Base-by-base conservation (phyloP, 768 basidiomycete species). In the Lentinula sp. region DNA sequence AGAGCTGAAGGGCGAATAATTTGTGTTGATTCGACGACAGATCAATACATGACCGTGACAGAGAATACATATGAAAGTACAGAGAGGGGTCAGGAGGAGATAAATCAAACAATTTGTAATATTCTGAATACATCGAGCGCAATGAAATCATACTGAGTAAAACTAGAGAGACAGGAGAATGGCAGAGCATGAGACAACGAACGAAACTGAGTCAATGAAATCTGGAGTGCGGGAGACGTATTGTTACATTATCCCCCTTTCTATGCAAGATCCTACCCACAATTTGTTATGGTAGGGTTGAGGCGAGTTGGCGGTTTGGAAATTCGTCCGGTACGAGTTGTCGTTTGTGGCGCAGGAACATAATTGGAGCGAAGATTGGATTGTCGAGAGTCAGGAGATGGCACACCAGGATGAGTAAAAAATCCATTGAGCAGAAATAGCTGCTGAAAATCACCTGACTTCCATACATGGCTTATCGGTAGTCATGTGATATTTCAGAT, bases 321-420 rank as follows among this genome's bases (percentile, higher is more conserved):
- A 21, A 21, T 21, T 1, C 62, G 31, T 43, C 66, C 61, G 18
- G 49, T 43, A 39, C 34, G 53, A 23, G 66, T 65, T 21, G 61
- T 64, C 1, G 62, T 67, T 42, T 62, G 61, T 15, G 21, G 21
- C 21, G 21, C 21, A 1, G 21, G 21, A 21, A 21, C 21, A 21
- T 66, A 65, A 34, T 62, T 39, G 42, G 64, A 28, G 7, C 37
- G 23, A 16, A 61, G 50, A 16, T 54, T 63, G 43, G 65, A 54
- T 45, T 28, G 28, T 9, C 15, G 28, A 5, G 32, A 13, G 5
- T 4, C 15, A 54, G 53, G 53, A 16, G 32, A 54, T 21, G n/a
- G n/a, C n/a, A n/a, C n/a, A n/a, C n/a, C n/a, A n/a, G n/a, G n/a
- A n/a, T n/a, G n/a, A n/a, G n/a, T n/a, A n/a, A n/a, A n/a, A n/a